Base-by-base conservation (phyloP, 352 stramenopile genomes). In the Globisporangium nagaii region DNA sequence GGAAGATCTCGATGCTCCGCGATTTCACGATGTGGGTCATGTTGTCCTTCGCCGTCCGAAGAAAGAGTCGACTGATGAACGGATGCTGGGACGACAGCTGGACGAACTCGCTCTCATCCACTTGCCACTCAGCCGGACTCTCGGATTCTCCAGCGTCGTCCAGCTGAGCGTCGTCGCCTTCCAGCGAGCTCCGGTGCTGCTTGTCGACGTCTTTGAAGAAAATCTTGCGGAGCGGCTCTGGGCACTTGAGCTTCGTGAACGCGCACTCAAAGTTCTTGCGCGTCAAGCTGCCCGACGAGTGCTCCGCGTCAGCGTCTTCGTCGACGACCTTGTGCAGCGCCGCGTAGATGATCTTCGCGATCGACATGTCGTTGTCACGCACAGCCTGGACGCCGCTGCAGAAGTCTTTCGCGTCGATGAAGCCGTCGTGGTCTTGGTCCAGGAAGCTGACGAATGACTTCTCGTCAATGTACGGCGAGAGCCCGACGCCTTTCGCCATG, bases 371-470 rank as follows among this genome's bases (percentile, higher is more conserved):
- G 56, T 78, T 63, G 17, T 75, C 67, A 10, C 71, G 73, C 37
- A 91, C 70, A 5, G 81, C 79, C 24, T 73, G 63, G 42, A 91
- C 73, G 13, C 78, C 68, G 2, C 71, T 64, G 32, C 79, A 89
- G 32, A 89, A 89, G 42, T 91, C 81, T 25, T 70, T 67, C 3
- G 81, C 81, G 31, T 83, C 67, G 60, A 91, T 88, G 56, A 85
- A 91, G 22, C 79, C 81, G 30, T 91, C 81, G 12, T 75, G 53
- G 49, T 91, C 70, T 20, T 70, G 70, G 44, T 91, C 81, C 27
- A 91, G 34, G 52, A 91, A 89, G 19, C 35, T 40, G 12, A 88
- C 75, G 30, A 88, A 89, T 1, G 44, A 52, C 27, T 84, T 69
- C 39, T 79, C 73, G 50, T 88, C 74, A 3, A 91, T 71, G 45